Evolutionary conservation across 306 rosid genomes (phyloP), one percentile per base, ranked within the genome.

Genomic region (Sechiopsis laciniata): DNA sequence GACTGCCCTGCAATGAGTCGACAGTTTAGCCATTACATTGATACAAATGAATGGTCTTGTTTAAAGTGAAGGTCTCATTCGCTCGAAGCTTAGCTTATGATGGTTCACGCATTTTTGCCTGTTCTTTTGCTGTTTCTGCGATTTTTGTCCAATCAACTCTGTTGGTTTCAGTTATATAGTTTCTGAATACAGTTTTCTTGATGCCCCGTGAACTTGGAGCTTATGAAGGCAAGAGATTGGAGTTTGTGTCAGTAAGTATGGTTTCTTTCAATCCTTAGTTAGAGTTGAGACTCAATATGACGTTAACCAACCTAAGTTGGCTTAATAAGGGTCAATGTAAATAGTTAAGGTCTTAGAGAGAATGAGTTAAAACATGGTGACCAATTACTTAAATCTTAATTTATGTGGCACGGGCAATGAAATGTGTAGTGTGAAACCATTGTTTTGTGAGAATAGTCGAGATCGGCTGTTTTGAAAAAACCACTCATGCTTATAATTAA

Each of bases 101-200:
- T 14, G 22, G 56, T 67, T 67, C 10, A 17, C 5, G 12, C 17
- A 5, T 70, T 21, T 58, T 42, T 16, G 12, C 3, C 42, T 26
- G 17, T 26, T 65, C 54, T 42, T 19, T 65, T 3, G 15, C 17
- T 12, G 17, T 24, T 65, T 40, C 71, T 65, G 53, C 6, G 7
- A 63, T 63, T 35, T 6, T 63, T 17, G 6, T 42, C 24, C 46
- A 40, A 40, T 40, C 46, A 6, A 2, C 24, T 62, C 79, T 20
- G 80, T 63, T 69, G 65, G 77, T 83, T 90, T 87, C 87, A 90
- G 98, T 76, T 81, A 83, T 64, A 85, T 93, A 76, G 98, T 93
- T 29, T 97, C 98, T 12, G 96, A 93, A 74, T 93, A 88, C 75
- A 93, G 98, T 88, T 93, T 90, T 85, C 86, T 93, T 35, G 97